Conservation (phyloP, 495 filamentous ascomycete species). For the Daldinia childiae region DNA sequence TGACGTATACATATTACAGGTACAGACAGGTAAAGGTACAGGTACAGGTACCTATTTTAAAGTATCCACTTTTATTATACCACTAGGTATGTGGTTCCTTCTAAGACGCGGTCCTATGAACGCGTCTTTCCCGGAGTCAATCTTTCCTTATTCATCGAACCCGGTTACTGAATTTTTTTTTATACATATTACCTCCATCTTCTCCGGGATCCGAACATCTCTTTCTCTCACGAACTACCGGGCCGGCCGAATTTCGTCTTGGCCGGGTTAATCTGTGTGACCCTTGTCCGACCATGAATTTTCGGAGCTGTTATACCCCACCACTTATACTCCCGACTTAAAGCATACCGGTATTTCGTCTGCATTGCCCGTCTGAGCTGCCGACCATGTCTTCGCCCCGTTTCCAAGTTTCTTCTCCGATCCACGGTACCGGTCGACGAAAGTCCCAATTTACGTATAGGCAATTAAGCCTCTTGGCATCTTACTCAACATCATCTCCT, state of each 20-base stretch:
- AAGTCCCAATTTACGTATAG: conserved; percentile 84
- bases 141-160: conserved; percentile 1
- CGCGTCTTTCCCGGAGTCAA: conserved; percentile 22
- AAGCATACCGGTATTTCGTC: conserved; percentile 1
- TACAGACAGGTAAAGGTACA: too few species aligned
- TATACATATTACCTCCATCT: neutral
- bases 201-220: conserved; percentile 20
- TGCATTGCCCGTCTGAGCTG: neutral
- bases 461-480: conserved; percentile 77
- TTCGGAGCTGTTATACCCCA: conserved; percentile 7
- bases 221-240: conserved; percentile 12
- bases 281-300: conserved; percentile 18
- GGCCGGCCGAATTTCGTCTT: conserved; percentile 8
- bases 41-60: too few species aligned
- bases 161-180: neutral
- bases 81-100: neutral
- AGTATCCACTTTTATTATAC: neutral
- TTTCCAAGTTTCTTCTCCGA: conserved; percentile 54
- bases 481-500: conserved; percentile 75
- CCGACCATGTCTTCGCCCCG: conserved; percentile 43
- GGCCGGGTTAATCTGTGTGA: conserved; percentile 2
- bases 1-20: too few species aligned
- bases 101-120: conserved; percentile 1
- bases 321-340: conserved; percentile 11
- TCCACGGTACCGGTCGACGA: conserved; percentile 51